phyloP scores from a whole-genome alignment of 108 stramenopile genomes.

The Schizochytrium sp. region DNA sequence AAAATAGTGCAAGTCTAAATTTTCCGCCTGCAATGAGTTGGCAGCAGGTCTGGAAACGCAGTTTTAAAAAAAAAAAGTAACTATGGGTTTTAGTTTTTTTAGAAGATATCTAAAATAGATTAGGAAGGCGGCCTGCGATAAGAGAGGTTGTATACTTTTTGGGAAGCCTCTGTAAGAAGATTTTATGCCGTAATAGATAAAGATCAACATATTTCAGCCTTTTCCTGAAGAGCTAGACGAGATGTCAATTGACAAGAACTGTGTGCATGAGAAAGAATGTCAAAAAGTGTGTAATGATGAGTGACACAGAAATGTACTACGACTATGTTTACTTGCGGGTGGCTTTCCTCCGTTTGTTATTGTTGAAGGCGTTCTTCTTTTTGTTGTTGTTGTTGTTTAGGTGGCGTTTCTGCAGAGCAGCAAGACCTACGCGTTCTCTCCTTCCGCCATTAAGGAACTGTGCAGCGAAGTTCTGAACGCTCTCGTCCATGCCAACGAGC shows the following conservation, averaged over 20 bases:
- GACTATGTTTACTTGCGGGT: not conserved
- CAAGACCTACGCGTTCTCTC: not conserved
- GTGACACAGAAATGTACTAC: not conserved
- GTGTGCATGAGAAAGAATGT: not conserved
- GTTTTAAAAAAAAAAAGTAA: too few species aligned
- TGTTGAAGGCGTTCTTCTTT: not conserved
- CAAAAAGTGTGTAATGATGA: not conserved
- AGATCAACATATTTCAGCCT: too few species aligned
- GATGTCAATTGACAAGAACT: not conserved
- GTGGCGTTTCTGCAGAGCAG: not conserved
- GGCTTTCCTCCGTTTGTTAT: not conserved
- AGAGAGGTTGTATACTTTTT: too few species aligned
- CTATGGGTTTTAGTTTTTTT: too few species aligned
- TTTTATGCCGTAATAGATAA: too few species aligned
- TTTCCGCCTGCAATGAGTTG: too few species aligned
- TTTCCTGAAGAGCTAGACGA: not conserved
- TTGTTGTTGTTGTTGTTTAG: not conserved
- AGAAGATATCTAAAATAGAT: too few species aligned
- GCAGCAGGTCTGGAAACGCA: too few species aligned
- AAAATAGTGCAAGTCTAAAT: too few species aligned
- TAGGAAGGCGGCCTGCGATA: too few species aligned
- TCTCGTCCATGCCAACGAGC: conserved; percentile 17
- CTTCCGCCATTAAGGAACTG: conserved; percentile 7
- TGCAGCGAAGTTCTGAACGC: conserved; percentile 16
- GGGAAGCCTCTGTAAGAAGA: too few species aligned